Base-by-base conservation (phyloP, 2,329 filamentous ascomycete genomes). In the Lasiodiplodia sp. region DNA sequence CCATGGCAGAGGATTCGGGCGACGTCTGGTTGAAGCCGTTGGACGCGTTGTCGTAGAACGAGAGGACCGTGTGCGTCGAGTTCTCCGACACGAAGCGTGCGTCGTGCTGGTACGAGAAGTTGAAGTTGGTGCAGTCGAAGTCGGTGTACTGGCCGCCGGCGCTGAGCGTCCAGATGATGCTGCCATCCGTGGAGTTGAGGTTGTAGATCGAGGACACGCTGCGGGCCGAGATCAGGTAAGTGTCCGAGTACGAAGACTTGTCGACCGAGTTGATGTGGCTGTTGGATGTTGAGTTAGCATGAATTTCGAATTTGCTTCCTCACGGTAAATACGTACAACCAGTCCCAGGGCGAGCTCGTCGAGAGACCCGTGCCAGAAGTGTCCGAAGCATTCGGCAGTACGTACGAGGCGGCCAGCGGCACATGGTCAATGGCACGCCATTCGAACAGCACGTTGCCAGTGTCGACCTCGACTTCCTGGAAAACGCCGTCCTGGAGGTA, bases 381-480 rank as follows among this genome's bases (percentile, higher is more conserved):
- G 68, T 80, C 78, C 1, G 78, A 79, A 37, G 81, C 78, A 23
- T 76, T 75, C 4, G 84, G 84, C 68, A 78, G 78, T 37, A 83
- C 85, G 75, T 82, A 76, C 73, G 73, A 78, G 79, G 85, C 81
- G 47, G 82, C 79, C 1, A 85, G 85, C 53, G 82, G 78, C 23
- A 87, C 80, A 74, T 88, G 85, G 67, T 88, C 85, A 12, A 88
- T 77, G 70, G 84, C 85, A 37, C 81, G 81, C 87, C 87, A 89
- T 71, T 89, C 86, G 70, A 88, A 89, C 11, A 88, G 70, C 3
- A 89, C 74, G 40, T 83, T 79, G 2, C 86, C 86, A 1, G 85
- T 87, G 23, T 84, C 80, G 44, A 87, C 85, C 64, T 87, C 83
- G 38, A 87, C 77, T 74, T 87, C 85, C 72, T 86, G 84, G 69